A percentile compares a stretch with the other conserved stretches of the same genome.
phyloP scores from a whole-genome alignment of 164 flowering plant species.

The Vitis rotundifolia region DNA sequence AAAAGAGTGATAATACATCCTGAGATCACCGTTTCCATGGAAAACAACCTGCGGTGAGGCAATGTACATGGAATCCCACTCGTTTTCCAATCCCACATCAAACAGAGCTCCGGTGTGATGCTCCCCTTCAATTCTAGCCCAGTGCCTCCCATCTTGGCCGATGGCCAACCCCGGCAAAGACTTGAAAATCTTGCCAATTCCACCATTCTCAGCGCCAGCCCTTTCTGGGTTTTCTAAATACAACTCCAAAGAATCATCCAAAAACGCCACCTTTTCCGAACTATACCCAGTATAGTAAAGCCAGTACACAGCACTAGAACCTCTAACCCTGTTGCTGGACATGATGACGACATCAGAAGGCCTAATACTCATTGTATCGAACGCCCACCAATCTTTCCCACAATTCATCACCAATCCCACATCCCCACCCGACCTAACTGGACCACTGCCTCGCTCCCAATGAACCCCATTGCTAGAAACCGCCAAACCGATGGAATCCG shows the following conservation, averaged over 20 bases:
- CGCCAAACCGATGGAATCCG: constrained; percentile 71
- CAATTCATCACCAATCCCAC: constrained; percentile 64
- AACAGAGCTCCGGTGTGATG: constrained; percentile 83
- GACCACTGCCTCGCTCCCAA: constrained; percentile 71
- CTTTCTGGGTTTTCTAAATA: constrained; percentile 38
- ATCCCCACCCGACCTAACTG: constrained; percentile 41
- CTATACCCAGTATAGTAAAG: constrained; percentile 78
- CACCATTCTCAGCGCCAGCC: background rate
- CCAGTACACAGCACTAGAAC: constrained; percentile 78
- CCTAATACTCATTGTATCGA: constrained; percentile 64
- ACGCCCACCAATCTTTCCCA: constrained; percentile 87
- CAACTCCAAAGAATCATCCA: constrained; percentile 10
- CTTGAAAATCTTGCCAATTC: constrained; percentile 21
- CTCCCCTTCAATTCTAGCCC: constrained; percentile 93
- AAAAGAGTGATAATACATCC: constrained; percentile 88
- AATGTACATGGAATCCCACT: constrained; percentile 76
- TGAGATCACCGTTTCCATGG: constrained; percentile 61
- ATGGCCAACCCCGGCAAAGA: constrained; percentile 81
- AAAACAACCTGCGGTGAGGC: constrained; percentile 62
- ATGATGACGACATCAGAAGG: constrained; percentile 76
- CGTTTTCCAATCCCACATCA: constrained; percentile 54
- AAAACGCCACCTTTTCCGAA: constrained; percentile 39
- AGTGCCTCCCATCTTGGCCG: constrained; percentile 83
- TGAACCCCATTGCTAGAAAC: constrained; percentile 83
- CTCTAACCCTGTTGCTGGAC: constrained; percentile 66